Evolutionary conservation across 306 rosid species (phyloP), one percentile per base, ranked within the genome.

Genomic region (Cajanus cajan): DNA sequence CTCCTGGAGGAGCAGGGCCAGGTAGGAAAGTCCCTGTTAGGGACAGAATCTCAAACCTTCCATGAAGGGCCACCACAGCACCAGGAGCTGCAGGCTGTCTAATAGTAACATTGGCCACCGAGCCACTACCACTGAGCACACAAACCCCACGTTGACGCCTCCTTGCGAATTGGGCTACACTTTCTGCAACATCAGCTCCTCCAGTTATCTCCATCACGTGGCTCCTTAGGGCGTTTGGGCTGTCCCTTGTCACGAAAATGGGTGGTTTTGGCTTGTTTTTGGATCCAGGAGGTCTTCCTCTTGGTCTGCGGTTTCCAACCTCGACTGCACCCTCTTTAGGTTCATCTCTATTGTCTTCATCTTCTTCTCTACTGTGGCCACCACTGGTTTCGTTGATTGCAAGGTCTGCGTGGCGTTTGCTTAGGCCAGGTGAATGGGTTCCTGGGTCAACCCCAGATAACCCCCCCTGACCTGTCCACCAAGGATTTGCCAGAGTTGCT

Each of bases 191-290:
- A 44, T 96, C 98, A 14, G 99, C 91, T 2, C 98, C 97, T 0
- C 92, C 87, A 0, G 98, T 88, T 5, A 96, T 90, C 86, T 96
- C 99, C 90, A 96, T 88, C 5, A 96, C 97, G 25, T 93, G 97
- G 85, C 99, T 96, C 21, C 89, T 80, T 5, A 96, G 93, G 11
- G 97, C 93, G 82, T 96, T 91, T 65, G 99, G 99, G 73, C 92
- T 91, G 64, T 96, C 98, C 4, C 97, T 74, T 4, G 97, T 91
- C 4, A 96, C 93, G 8, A 96, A 91, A 80, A 96, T 91, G 2
- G 99, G 99, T 1, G 98, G 99, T 79, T 91, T 96, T 0, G 96
- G 98, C 48, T 93, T 93, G 87, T 96, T 96, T 62, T 93, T 96
- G 45, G 99, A 93, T 44, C 99, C 99, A 0, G 99, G 91, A 9